Evolutionary conservation across 2,329 filamentous ascomycete species (phyloP).

Genomic region (Trichoderma citrinoviride): DNA sequence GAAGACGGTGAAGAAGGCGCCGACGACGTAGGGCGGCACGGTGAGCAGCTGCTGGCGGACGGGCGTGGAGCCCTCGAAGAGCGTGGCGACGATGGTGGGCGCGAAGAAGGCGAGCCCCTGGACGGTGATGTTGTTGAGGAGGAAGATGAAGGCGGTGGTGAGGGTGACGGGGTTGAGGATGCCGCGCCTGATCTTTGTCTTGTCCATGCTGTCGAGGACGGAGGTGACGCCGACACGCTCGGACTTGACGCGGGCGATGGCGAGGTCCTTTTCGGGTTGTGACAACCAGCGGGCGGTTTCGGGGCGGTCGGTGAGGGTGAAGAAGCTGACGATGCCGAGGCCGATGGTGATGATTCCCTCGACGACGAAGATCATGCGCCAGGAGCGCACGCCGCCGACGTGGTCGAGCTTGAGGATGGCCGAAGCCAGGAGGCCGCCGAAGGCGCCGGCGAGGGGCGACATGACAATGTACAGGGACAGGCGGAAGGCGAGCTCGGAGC

Average conservation of each 20-base stretch:
- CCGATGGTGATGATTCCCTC: slow-evolving; percentile 60
- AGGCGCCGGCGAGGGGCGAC: slow-evolving; percentile 67
- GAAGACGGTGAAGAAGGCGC: slow-evolving; percentile 63
- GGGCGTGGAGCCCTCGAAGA: slow-evolving; percentile 56
- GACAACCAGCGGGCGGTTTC: slow-evolving; percentile 65
- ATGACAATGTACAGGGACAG: slow-evolving; percentile 68
- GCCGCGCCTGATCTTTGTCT: slow-evolving; percentile 56
- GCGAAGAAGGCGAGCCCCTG: slow-evolving; percentile 64
- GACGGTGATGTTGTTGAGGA: slow-evolving; percentile 58
- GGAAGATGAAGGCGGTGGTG: slow-evolving; percentile 55
- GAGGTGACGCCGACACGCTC: slow-evolving; percentile 62
- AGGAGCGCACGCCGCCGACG: slow-evolving; percentile 55
- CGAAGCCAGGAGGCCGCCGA: slow-evolving; percentile 64
- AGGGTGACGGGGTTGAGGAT: slow-evolving; percentile 63
- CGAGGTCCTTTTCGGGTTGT: slow-evolving; percentile 63
- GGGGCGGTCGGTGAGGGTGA: slow-evolving; percentile 66
- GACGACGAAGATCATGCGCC: slow-evolving; percentile 70
- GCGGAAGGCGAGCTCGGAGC: slow-evolving; percentile 64
- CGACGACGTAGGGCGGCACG: slow-evolving; percentile 68
- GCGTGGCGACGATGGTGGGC: slow-evolving; percentile 65
- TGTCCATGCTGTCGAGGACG: slow-evolving; percentile 62
- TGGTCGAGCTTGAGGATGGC: slow-evolving; percentile 60
- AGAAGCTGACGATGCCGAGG: slow-evolving; percentile 58
- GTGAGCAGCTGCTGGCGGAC: slow-evolving; percentile 67
- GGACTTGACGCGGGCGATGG: slow-evolving; percentile 64